A percentile compares a stretch with the other conserved stretches of the same genome.
Conservation (phyloP, 192 early-diverging fungal species). For the Linnemannia hyalina region DNA sequence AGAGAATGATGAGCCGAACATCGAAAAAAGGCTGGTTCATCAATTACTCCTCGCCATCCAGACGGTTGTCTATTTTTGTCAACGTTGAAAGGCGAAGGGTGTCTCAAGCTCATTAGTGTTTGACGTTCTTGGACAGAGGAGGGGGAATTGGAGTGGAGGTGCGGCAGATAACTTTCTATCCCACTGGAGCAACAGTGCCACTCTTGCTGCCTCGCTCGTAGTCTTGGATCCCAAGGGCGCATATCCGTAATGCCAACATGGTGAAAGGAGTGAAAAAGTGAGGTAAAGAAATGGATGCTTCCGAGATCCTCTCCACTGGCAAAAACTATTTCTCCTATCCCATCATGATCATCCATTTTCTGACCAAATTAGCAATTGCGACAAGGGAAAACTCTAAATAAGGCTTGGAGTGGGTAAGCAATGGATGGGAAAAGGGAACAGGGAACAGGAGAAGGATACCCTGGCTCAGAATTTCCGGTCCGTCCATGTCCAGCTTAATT, state of each 20-base stretch:
- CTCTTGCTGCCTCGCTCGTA: no score
- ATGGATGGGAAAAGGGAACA: background rate
- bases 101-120: no score
- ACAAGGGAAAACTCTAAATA: background rate
- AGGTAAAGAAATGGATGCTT: no score
- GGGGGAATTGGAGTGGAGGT: background rate
- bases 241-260: no score
- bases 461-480: constrained; percentile 1
- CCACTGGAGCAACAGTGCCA: background rate
- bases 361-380: background rate
- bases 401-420: constrained; percentile 3
- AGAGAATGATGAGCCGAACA: no score
- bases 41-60: no score
- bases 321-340: background rate
- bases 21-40: no score
- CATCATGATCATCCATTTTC: background rate
- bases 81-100: no score
- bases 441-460: background rate
- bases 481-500: background rate
- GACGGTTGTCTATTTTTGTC: no score
- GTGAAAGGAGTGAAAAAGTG: no score
- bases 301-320: no score
- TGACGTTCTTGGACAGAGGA: background rate
- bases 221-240: no score
- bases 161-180: background rate